These are phyloP conservation scores for Termitomyces sp. DNA, from an alignment of 768 basidiomycete genomes.

Conservation along the genomic window DNA sequence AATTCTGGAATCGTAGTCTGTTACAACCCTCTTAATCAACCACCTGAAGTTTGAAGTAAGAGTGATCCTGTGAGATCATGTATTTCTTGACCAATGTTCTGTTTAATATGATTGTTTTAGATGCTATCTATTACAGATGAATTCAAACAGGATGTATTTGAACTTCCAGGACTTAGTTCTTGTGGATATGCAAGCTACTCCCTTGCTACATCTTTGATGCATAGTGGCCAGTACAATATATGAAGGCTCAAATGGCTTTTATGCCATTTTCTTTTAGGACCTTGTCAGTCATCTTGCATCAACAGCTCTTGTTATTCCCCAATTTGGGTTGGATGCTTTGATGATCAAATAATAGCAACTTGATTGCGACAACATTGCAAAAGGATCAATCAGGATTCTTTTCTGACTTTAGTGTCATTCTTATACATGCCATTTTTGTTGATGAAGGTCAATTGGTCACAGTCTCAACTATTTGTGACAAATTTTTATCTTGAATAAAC, in stretches of 20 bases:
- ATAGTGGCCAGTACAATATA: background rate
- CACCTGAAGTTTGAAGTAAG: no score
- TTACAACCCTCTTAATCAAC: background rate
- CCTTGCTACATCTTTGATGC: background rate
- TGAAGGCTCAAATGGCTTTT: background rate
- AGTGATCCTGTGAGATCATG: background rate
- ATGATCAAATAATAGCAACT: background rate
- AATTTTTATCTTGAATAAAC: background rate
- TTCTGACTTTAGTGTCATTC: background rate
- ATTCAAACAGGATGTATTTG: background rate
- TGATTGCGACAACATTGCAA: background rate
- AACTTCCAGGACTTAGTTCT: background rate
- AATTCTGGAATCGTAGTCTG: background rate
- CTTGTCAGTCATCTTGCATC: background rate
- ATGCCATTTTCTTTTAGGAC: background rate
- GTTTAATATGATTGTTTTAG: background rate
- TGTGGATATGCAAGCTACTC: slow-evolving; percentile 3
- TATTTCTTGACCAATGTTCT: background rate
- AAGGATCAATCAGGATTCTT: background rate
- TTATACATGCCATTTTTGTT: background rate
- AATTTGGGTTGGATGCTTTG: background rate
- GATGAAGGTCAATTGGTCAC: background rate
- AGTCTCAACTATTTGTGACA: background rate
- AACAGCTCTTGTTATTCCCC: background rate
- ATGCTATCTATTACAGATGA: background rate